Evolutionary conservation across 306 rosid species (phyloP), one percentile per base, ranked within the genome.

Genomic region (Quercus variabilis): DNA sequence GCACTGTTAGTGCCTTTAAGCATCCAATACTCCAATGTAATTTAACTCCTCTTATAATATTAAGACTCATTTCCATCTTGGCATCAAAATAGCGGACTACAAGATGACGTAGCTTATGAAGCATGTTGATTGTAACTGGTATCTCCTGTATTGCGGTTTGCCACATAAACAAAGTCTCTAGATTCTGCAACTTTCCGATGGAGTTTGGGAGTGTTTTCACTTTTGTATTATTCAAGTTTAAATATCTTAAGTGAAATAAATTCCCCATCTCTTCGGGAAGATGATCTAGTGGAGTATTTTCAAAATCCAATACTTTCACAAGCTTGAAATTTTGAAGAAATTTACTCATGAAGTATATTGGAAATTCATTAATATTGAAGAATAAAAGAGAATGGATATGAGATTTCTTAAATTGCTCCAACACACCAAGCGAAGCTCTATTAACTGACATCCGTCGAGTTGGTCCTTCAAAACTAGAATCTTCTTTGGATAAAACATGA

Each of bases 341-440:
- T 10, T 10, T 46, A 46, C 15, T 46, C 54, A 46, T 46, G 15
- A 46, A 46, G 54, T 4, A 46, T 12, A 2, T 46, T 9, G 54
- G 54, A 10, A 46, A 46, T 46, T 11, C 54, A 12, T 3, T 12
- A 9, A 46, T 10, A 46, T 23, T 55, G 30, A 79, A 75, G 1
- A 60, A 46, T 13, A 84, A 57, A 26, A 72, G 58, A 18, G 78
- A 71, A 20, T 63, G 54, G 6, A 51, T 41, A 38, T 20, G 75
- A 3, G 1, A n/a, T 4, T 6, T 3, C 9, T 28, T 6, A 13
- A 12, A 38, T 30, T 1, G n/a, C n/a, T 25, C 6, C 23, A 56
- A 0, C 1, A 13, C 10, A 19, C 4, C 1, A 33, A 4, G 2
- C 14, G 75, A 5, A 79, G 4, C 4, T 46, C 54, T 0, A 46